Conservation (phyloP, 768 basidiomycete species). For the Gymnopilus dilepis region DNA sequence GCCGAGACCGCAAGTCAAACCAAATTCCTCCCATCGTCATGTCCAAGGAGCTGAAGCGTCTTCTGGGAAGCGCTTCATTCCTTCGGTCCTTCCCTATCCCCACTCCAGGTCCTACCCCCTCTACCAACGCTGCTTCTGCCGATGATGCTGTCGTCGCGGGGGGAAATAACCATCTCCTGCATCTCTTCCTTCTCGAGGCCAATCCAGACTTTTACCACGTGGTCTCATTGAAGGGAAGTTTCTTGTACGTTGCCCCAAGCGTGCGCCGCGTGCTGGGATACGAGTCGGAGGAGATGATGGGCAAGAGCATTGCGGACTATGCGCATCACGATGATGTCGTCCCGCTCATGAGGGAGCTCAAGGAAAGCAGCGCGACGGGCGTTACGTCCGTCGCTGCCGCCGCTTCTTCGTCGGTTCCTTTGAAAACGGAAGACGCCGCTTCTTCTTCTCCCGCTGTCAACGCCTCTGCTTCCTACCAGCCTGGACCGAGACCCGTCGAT, state of each 20-base stretch:
- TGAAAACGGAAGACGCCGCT: no score
- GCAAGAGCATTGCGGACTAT: slow-evolving; percentile 76
- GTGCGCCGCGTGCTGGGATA: slow-evolving; percentile 84
- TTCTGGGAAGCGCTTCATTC: slow-evolving; percentile 55
- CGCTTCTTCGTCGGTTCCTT: no score
- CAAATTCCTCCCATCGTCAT: slow-evolving; percentile 40
- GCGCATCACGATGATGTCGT: slow-evolving; percentile 92
- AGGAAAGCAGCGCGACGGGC: slow-evolving; percentile 59
- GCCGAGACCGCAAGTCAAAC: slow-evolving; percentile 37
- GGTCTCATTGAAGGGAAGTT: slow-evolving; percentile 88
- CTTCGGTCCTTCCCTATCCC: slow-evolving; percentile 49
- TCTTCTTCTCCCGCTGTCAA: background rate
- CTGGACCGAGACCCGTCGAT: slow-evolving; percentile 66
- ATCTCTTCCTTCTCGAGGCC: slow-evolving; percentile 63
- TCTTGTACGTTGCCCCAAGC: slow-evolving; percentile 90
- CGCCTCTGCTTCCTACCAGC: background rate
- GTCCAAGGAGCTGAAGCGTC: slow-evolving; percentile 56
- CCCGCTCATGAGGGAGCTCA: slow-evolving; percentile 90
- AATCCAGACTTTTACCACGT: slow-evolving; percentile 88
- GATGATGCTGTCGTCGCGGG: slow-evolving; percentile 24
- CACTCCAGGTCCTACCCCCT: slow-evolving; percentile 32
- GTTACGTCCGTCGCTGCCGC: slow-evolving; percentile 2
- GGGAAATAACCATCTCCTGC: slow-evolving; percentile 53
- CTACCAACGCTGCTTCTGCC: slow-evolving; percentile 20
- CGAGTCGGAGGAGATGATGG: slow-evolving; percentile 82